phyloP scores from a whole-genome alignment of 1,139 yeast genomes.

The Nadsonia starkeyi-henricii region DNA sequence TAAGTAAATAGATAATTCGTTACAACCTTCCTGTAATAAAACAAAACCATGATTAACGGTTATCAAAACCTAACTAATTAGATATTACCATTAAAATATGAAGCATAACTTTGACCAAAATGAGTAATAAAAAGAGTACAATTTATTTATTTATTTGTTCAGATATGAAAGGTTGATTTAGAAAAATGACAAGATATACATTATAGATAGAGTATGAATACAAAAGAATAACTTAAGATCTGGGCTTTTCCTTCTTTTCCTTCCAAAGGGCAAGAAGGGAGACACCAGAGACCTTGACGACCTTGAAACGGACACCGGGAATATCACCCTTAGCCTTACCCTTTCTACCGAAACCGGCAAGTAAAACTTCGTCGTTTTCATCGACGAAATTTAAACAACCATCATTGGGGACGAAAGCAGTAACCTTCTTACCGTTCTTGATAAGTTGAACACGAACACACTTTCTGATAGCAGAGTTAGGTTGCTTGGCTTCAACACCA shows the following conservation, averaged over 20 bases:
- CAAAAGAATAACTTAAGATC: slow-evolving; percentile 51
- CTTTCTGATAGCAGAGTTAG: slow-evolving; percentile 99
- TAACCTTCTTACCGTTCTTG: slow-evolving; percentile 99
- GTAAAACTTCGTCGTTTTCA: slow-evolving; percentile 97
- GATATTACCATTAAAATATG: too few species aligned
- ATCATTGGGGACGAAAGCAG: slow-evolving; percentile 99
- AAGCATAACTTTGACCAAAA: too few species aligned
- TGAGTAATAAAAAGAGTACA: neutral
- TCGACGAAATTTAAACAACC: slow-evolving; percentile 99
- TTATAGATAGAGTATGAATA: too few species aligned
- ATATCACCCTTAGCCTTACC: slow-evolving; percentile 99
- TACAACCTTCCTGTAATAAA: too few species aligned
- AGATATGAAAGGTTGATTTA: neutral
- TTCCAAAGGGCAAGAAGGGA: slow-evolving; percentile 99
- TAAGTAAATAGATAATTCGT: too few species aligned
- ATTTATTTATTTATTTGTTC: slow-evolving; percentile 4
- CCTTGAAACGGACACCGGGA: slow-evolving; percentile 99
- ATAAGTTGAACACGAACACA: slow-evolving; percentile 99
- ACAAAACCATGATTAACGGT: too few species aligned
- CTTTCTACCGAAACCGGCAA: slow-evolving; percentile 99
- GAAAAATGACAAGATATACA: neutral
- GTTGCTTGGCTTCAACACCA: slow-evolving; percentile 99
- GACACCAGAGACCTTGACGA: slow-evolving; percentile 99
- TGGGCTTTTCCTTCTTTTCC: slow-evolving; percentile 99
- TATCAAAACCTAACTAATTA: too few species aligned